These are phyloP conservation scores for Plasmopara muralis DNA, from an alignment of 352 stramenopile genomes.

Conservation along the genomic window DNA sequence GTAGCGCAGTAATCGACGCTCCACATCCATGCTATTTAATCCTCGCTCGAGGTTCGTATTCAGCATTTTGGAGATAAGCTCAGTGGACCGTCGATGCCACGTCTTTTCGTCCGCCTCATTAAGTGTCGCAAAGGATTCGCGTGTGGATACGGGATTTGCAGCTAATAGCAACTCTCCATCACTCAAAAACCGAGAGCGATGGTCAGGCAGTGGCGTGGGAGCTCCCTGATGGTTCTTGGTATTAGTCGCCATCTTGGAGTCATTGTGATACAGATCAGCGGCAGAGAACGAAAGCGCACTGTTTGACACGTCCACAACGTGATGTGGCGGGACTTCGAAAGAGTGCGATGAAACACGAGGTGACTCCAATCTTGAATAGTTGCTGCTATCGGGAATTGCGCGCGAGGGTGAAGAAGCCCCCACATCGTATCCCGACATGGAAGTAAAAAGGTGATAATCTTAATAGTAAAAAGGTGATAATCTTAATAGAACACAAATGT, in stretches of 20 bases:
- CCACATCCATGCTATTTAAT: constrained; percentile 35
- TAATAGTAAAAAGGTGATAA: no score
- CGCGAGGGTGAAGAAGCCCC: constrained; percentile 25
- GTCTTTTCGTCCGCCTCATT: constrained; percentile 46
- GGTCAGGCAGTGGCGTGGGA: constrained; percentile 21
- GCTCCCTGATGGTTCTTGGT: constrained; percentile 7
- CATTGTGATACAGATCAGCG: constrained; percentile 20
- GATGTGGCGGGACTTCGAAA: constrained; percentile 14
- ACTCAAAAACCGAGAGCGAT: constrained; percentile 57
- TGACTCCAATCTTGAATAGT: constrained; percentile 22
- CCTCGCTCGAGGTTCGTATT: constrained; percentile 45
- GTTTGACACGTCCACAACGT: constrained; percentile 22
- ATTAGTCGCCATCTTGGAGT: constrained; percentile 30
- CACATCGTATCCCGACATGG: constrained; percentile 33
- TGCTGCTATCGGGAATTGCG: constrained; percentile 17
- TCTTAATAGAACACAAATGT: no score
- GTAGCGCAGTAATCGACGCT: constrained; percentile 36
- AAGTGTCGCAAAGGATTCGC: constrained; percentile 47
- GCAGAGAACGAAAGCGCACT: constrained; percentile 25
- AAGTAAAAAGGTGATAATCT: no score
- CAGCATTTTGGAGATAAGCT: constrained; percentile 45
- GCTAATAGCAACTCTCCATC: constrained; percentile 49
- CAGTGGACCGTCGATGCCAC: constrained; percentile 38
- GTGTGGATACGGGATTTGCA: constrained; percentile 39
- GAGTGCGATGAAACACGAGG: constrained; percentile 16